Percentiles rank a stretch among this genome's conserved stretches.
Evolutionary conservation across 345 rosid genomes (phyloP).

Genomic region (Euphorbia peplus): DNA sequence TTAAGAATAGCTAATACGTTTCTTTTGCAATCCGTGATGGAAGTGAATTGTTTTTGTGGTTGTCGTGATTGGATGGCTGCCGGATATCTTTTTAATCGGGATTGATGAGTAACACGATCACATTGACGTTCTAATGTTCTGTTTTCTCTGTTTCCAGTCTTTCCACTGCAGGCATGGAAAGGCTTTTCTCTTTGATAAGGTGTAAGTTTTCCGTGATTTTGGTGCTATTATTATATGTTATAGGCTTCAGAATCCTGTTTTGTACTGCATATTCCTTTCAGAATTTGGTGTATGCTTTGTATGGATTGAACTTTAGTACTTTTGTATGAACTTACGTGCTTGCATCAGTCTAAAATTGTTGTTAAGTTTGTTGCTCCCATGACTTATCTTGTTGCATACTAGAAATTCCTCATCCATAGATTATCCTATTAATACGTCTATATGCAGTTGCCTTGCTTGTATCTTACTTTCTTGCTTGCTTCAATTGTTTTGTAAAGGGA

Average conservation of each 20-base stretch:
- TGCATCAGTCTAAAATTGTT: neutral
- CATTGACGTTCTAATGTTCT: conserved; percentile 15
- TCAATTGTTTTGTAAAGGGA: neutral
- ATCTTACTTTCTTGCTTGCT: neutral
- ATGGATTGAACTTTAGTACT: neutral
- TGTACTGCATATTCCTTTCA: neutral
- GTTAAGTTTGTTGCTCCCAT: neutral
- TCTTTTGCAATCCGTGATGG: neutral
- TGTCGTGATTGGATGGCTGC: neutral
- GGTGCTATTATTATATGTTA: neutral
- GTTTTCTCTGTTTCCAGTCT: conserved; percentile 47
- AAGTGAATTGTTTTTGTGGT: neutral
- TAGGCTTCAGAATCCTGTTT: neutral
- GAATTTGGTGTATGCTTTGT: neutral
- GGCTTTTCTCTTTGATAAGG: conserved; percentile 75
- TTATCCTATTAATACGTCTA: neutral
- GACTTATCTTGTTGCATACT: neutral
- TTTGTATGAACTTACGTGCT: neutral
- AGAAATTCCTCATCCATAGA: neutral
- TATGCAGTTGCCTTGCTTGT: neutral
- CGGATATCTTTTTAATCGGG: neutral
- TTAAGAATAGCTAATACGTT: neutral
- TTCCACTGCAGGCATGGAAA: conserved; percentile 70
- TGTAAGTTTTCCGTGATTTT: conserved; percentile 45
- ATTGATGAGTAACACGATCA: neutral